A percentile compares a stretch with the other conserved stretches of the same genome.
Conservation (phyloP, 1,284 basidiomycete genomes). For the Trichosporon coremiiforme region DNA sequence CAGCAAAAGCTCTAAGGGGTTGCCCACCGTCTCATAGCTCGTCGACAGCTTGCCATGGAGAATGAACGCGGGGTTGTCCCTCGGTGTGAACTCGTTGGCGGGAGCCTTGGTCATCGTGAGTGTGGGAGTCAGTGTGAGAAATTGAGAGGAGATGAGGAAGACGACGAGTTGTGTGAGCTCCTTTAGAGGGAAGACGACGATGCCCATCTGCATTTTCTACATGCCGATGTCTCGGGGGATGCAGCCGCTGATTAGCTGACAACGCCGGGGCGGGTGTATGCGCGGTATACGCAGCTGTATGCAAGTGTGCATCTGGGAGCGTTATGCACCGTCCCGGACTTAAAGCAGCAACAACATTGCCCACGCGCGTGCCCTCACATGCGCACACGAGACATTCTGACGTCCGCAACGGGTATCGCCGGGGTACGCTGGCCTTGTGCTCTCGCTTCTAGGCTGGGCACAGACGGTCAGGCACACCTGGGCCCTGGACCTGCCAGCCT, state of each 20-base stretch:
- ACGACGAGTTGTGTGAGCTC: neutral
- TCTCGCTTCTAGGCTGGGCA: too few species aligned
- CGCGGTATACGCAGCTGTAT: neutral
- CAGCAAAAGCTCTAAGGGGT: neutral
- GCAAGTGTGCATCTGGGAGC: neutral
- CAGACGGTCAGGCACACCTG: too few species aligned
- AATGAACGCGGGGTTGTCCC: constrained; percentile 51
- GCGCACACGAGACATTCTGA: neutral
- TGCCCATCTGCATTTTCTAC: neutral
- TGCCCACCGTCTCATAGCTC: constrained; percentile 43
- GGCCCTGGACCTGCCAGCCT: too few species aligned
- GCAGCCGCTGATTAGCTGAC: neutral
- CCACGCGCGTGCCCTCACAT: neutral
- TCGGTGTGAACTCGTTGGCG: constrained; percentile 38
- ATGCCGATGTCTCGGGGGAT: neutral
- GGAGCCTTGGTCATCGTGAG: constrained; percentile 21
- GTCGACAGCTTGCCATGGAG: constrained; percentile 49
- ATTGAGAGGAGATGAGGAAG: neutral
- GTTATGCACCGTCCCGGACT: constrained; percentile 15
- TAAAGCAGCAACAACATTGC: neutral
- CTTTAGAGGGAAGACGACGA: neutral
- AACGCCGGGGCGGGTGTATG: constrained; percentile 15
- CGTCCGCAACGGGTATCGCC: constrained; percentile 5
- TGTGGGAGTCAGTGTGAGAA: neutral
- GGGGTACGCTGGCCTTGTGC: neutral